Percentiles rank a stretch among this genome's conserved stretches.
These are phyloP conservation scores for Tolypocladium pustulatum DNA, from an alignment of 2,329 filamentous ascomycete species.

Conservation along the genomic window DNA sequence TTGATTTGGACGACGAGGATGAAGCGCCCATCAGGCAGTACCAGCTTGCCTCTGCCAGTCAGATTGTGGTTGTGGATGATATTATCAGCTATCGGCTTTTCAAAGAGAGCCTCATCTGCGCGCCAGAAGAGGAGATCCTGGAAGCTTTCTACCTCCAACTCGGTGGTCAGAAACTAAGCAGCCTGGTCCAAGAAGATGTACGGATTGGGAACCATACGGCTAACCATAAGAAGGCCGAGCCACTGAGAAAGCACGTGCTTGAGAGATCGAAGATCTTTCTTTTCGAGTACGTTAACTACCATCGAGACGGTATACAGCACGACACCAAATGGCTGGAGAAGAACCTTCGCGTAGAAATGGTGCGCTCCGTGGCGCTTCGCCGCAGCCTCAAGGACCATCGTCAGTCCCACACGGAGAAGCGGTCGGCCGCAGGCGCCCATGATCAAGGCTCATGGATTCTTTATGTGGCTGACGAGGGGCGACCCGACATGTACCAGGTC, in stretches of 20 bases:
- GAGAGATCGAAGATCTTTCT: constrained; percentile 87
- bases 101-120: constrained; percentile 72
- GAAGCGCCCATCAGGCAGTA: constrained; percentile 63
- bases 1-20: constrained; percentile 48
- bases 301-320: constrained; percentile 68
- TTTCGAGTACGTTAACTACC: constrained; percentile 62
- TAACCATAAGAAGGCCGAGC: constrained; percentile 58
- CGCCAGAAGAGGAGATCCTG: constrained; percentile 78
- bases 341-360: constrained; percentile 66
- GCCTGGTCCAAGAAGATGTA: constrained; percentile 67
- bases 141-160: constrained; percentile 79
- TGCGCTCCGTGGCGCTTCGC: constrained; percentile 67
- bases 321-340: constrained; percentile 87
- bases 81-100: constrained; percentile 84
- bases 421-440: constrained; percentile 57
- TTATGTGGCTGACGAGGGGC: constrained; percentile 60
- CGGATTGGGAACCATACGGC: constrained; percentile 55
- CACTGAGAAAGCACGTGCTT: constrained; percentile 69
- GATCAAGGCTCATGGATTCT: constrained; percentile 49
- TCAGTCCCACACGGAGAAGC: constrained; percentile 62
- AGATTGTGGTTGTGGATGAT: constrained; percentile 76
- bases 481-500: constrained; percentile 82
- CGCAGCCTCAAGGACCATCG: constrained; percentile 63
- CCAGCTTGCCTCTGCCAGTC: constrained; percentile 59
- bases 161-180: constrained; percentile 66